These are phyloP conservation scores for Pleurozium schreberi DNA, from an alignment of 225 moss, liverwort and hornwort genomes.

Conservation along the genomic window DNA sequence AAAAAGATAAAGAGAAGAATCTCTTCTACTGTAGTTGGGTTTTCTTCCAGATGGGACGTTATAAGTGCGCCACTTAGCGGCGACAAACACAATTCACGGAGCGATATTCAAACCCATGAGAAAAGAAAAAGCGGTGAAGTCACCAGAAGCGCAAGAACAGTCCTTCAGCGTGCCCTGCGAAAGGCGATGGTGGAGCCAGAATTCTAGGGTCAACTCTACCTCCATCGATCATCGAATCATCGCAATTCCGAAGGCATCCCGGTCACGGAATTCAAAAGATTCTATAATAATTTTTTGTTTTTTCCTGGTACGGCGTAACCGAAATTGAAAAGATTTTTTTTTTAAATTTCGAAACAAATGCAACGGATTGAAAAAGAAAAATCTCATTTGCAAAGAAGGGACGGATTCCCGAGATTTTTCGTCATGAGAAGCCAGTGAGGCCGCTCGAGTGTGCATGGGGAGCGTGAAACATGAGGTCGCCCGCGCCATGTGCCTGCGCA, in stretches of 20 bases:
- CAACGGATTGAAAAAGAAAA: too few relatives aligned
- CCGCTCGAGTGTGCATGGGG: background rate
- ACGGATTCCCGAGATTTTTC: background rate
- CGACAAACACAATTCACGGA: background rate
- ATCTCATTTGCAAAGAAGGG: background rate
- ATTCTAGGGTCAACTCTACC: background rate
- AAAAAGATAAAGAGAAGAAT: too few relatives aligned
- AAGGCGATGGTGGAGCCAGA: background rate
- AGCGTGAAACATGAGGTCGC: conserved; percentile 9
- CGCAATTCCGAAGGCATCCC: background rate
- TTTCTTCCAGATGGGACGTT: background rate
- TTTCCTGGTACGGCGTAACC: too few relatives aligned
- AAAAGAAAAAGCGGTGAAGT: background rate
- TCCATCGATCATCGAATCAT: background rate
- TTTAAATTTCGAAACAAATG: too few relatives aligned
- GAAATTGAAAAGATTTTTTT: background rate
- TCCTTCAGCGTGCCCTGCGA: background rate
- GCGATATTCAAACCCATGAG: background rate
- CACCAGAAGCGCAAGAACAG: background rate
- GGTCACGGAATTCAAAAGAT: background rate
- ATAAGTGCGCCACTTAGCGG: background rate
- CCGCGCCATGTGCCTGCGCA: background rate
- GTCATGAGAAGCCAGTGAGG: too few relatives aligned
- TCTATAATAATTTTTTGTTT: too few relatives aligned
- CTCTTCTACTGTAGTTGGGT: background rate